These are phyloP conservation scores for Astrephomene gubernaculifera DNA, from an alignment of 139 green algal genomes.

Conservation along the genomic window DNA sequence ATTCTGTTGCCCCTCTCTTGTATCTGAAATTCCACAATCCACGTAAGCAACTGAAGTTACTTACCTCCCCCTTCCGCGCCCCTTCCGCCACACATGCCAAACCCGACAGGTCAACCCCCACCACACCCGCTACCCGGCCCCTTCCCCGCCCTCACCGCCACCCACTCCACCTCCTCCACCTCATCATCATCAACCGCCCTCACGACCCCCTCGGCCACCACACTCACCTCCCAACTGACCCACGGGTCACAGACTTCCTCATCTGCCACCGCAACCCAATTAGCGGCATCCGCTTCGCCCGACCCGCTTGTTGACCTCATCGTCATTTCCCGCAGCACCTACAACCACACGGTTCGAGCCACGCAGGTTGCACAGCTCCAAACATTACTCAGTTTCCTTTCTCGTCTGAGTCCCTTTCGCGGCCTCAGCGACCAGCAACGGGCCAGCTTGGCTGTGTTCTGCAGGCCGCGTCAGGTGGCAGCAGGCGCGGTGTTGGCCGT, in stretches of 20 bases:
- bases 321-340: background rate
- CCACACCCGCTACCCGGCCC: background rate
- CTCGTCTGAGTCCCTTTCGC: slow-evolving; percentile 23
- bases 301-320: slow-evolving; percentile 7
- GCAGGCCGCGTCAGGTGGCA: background rate
- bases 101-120: too few relatives aligned
- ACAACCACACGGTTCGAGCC: slow-evolving; percentile 35
- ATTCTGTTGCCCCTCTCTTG: too few relatives aligned
- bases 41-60: too few relatives aligned
- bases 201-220: background rate
- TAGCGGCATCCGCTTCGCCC: too few relatives aligned
- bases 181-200: background rate
- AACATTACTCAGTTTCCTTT: slow-evolving; percentile 21
- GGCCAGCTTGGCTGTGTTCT: slow-evolving; percentile 41
- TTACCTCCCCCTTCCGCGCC: too few relatives aligned
- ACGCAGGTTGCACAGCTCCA: slow-evolving; percentile 27
- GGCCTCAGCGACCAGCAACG: slow-evolving; percentile 4
- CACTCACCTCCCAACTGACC: background rate
- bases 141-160: background rate
- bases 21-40: too few relatives aligned
- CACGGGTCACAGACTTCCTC: too few relatives aligned
- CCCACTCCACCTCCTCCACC: background rate
- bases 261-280: background rate
- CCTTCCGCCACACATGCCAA: too few relatives aligned
- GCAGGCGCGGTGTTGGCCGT: slow-evolving; percentile 33